phyloP scores from a whole-genome alignment of 75 land plant genomes.

The Picea glauca region DNA sequence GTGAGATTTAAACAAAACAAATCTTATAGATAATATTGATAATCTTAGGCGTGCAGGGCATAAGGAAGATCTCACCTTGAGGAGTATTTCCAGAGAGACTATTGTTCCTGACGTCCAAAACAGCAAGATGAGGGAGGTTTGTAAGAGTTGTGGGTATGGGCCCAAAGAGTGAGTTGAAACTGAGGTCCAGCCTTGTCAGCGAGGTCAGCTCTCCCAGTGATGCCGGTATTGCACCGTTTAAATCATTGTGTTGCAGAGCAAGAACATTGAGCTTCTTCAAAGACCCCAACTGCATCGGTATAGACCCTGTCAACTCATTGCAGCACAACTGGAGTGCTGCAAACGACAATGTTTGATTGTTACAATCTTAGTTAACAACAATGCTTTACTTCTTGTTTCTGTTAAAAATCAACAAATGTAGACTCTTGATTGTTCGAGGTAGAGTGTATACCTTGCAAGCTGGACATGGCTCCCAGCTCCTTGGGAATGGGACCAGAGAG shows the following conservation, averaged over 20 bases:
- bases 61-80: conserved; percentile 24
- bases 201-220: conserved; percentile 47
- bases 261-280: conserved; percentile 61
- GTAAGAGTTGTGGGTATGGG: conserved; percentile 68
- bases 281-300: conserved; percentile 57
- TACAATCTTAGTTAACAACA: neutral
- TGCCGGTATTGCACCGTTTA: conserved; percentile 77
- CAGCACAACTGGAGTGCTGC: conserved; percentile 87
- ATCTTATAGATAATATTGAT: neutral
- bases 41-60: neutral
- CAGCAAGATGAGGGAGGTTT: conserved; percentile 39
- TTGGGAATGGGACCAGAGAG: conserved; percentile 76
- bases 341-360: neutral
- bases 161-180: conserved; percentile 69
- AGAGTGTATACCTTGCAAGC: conserved; percentile 62
- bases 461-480: conserved; percentile 65
- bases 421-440: no score
- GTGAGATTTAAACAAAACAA: neutral
- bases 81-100: conserved; percentile 79
- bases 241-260: conserved; percentile 60
- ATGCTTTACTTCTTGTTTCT: no score
- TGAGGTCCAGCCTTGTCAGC: conserved; percentile 63
- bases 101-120: conserved; percentile 73
- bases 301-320: conserved; percentile 59
- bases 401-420: no score